These are phyloP conservation scores for Picocystis sp. DNA, from an alignment of 163 green algal genomes.

Conservation along the genomic window DNA sequence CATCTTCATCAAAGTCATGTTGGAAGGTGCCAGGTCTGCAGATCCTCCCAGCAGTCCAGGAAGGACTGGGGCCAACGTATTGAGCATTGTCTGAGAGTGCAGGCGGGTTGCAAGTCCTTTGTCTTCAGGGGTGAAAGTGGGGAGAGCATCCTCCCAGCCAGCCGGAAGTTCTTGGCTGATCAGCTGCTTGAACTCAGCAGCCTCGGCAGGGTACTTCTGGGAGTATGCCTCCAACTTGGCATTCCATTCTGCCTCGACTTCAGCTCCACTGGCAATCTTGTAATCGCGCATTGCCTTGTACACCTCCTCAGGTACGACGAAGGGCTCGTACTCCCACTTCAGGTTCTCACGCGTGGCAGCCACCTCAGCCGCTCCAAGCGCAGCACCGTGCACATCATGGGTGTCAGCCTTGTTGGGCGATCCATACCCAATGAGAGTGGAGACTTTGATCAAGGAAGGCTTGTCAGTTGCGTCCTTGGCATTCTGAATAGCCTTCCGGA, in stretches of 20 bases:
- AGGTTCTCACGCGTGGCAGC: constrained; percentile 82
- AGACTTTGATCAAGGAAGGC: constrained; percentile 91
- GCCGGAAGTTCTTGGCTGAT: constrained; percentile 54
- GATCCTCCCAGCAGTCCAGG: constrained; percentile 88
- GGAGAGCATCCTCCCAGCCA: constrained; percentile 70
- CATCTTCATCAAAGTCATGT: constrained; percentile 97
- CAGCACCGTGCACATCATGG: constrained; percentile 90
- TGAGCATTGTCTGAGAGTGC: constrained; percentile 84
- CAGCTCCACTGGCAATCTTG: constrained; percentile 37
- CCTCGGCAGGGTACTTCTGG: constrained; percentile 75
- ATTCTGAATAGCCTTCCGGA: constrained; percentile 71
- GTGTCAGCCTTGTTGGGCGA: constrained; percentile 97
- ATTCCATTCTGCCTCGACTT: constrained; percentile 37
- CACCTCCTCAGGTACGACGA: constrained; percentile 65
- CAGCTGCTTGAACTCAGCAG: constrained; percentile 49
- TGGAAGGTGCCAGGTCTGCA: constrained; percentile 92
- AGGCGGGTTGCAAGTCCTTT: constrained; percentile 86
- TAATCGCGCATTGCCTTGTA: constrained; percentile 19
- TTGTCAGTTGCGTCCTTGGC: constrained; percentile 92
- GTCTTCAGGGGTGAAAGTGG: constrained; percentile 78
- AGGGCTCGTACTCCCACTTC: constrained; percentile 77
- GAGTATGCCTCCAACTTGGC: constrained; percentile 28
- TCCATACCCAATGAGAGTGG: constrained; percentile 96
- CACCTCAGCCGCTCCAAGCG: constrained; percentile 88
- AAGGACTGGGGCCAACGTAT: constrained; percentile 68